phyloP scores from a whole-genome alignment of 2,329 filamentous ascomycete genomes.

The Pyricularia sp. region DNA sequence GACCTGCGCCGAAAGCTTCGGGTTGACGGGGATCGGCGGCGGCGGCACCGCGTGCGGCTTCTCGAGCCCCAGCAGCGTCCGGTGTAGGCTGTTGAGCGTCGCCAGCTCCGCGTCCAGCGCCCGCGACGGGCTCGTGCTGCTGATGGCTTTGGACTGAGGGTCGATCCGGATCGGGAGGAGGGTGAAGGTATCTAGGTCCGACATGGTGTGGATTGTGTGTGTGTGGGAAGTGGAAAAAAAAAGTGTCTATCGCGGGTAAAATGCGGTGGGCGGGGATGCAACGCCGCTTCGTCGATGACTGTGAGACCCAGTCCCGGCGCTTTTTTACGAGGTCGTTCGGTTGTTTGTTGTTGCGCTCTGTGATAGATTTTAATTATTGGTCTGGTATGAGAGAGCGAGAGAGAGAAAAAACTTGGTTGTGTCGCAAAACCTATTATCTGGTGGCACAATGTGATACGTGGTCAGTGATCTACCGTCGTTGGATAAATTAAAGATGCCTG shows the following conservation, averaged over 20 bases:
- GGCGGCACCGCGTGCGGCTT: slow-evolving; percentile 57
- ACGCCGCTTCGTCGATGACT: background rate
- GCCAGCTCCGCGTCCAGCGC: slow-evolving; percentile 52
- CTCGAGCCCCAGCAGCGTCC: slow-evolving; percentile 53
- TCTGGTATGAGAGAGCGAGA: background rate
- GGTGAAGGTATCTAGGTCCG: slow-evolving; percentile 61
- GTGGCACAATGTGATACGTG: background rate
- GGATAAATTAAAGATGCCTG: background rate
- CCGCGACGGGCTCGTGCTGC: slow-evolving; percentile 28
- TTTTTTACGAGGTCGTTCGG: background rate
- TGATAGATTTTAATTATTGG: background rate
- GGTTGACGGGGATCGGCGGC: slow-evolving; percentile 81
- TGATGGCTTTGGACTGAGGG: slow-evolving; percentile 65
- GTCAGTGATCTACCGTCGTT: background rate
- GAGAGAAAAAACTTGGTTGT: background rate
- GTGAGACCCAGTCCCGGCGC: background rate
- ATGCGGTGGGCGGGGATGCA: background rate
- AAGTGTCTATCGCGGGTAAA: background rate
- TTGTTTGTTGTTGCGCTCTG: background rate
- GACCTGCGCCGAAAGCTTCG: slow-evolving; percentile 78
- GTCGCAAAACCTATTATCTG: background rate
- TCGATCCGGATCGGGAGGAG: slow-evolving; percentile 73
- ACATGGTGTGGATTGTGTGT: slow-evolving; percentile 25
- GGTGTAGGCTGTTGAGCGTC: slow-evolving; percentile 68
- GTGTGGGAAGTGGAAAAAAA: background rate